These are phyloP conservation scores for Penicillium sp. DNA, from an alignment of 2,329 filamentous ascomycete species.

Conservation along the genomic window DNA sequence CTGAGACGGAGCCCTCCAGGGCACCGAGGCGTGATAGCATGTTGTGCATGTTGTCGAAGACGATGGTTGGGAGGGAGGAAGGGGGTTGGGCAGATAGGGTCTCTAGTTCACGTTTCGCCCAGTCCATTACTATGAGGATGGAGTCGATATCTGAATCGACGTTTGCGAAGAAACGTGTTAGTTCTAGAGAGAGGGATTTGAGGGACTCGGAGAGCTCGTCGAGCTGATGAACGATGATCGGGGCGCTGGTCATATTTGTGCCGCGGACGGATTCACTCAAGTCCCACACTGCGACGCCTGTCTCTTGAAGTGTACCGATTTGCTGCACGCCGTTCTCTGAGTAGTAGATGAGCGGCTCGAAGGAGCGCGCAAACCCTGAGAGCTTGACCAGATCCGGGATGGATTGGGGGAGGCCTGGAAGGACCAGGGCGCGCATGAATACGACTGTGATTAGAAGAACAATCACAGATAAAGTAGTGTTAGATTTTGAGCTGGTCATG, in stretches of 20 bases:
- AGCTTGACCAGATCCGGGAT: constrained; percentile 89
- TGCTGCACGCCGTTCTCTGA: constrained; percentile 86
- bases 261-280: constrained; percentile 84
- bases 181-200: constrained; percentile 78
- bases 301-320: constrained; percentile 85
- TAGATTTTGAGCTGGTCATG: constrained; percentile 70
- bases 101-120: constrained; percentile 82
- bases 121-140: constrained; percentile 94
- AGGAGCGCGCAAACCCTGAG: constrained; percentile 82
- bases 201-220: constrained; percentile 84
- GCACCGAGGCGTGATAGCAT: constrained; percentile 62
- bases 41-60: constrained; percentile 82
- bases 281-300: constrained; percentile 92
- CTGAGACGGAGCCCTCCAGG: constrained; percentile 36
- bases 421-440: constrained; percentile 65
- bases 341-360: constrained; percentile 93
- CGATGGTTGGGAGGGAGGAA: constrained; percentile 64
- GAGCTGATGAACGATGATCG: constrained; percentile 80
- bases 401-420: constrained; percentile 66
- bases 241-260: constrained; percentile 87
- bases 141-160: constrained; percentile 92
- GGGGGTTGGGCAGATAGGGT: constrained; percentile 65
- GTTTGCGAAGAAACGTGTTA: constrained; percentile 89
- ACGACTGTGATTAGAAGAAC: constrained; percentile 66
- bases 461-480: constrained; percentile 63